Evolutionary conservation across 1,284 basidiomycete species (phyloP).

Genomic region (Veloboletus limbatus): DNA sequence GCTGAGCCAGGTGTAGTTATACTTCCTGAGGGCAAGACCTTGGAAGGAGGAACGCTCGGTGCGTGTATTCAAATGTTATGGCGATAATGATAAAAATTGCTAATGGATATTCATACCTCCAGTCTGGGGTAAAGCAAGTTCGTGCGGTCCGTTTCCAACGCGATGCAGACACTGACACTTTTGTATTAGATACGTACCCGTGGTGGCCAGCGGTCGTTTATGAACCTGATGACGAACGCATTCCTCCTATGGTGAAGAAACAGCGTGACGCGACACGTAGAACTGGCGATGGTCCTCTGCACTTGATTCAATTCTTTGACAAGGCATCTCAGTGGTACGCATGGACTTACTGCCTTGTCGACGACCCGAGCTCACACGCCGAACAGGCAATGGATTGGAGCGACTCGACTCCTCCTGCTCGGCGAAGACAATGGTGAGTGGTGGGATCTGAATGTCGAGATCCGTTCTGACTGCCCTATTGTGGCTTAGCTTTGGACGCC

Average conservation of each 20-base stretch:
- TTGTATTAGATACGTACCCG: slow-evolving; percentile 49
- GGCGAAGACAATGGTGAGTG: slow-evolving; percentile 56
- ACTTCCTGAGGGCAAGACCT: slow-evolving; percentile 31
- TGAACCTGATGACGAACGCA: slow-evolving; percentile 47
- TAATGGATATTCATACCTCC: background rate
- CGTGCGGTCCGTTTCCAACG: background rate
- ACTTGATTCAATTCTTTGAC: slow-evolving; percentile 71
- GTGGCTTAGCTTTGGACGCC: slow-evolving; percentile 45
- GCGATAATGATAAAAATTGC: slow-evolving; percentile 1
- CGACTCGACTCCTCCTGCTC: slow-evolving; percentile 49
- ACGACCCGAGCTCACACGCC: slow-evolving; percentile 1
- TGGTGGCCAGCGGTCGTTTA: slow-evolving; percentile 67
- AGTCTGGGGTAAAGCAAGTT: slow-evolving; percentile 68
- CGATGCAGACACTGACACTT: slow-evolving; percentile 7
- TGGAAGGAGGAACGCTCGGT: slow-evolving; percentile 56
- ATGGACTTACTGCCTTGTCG: background rate
- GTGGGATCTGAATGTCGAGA: background rate
- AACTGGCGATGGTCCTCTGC: slow-evolving; percentile 39
- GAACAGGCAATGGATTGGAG: slow-evolving; percentile 51
- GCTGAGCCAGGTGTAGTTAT: slow-evolving; percentile 24
- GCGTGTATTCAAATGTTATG: slow-evolving; percentile 12
- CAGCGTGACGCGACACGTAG: slow-evolving; percentile 32
- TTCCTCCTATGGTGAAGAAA: slow-evolving; percentile 50
- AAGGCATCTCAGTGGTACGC: slow-evolving; percentile 55
- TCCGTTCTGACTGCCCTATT: slow-evolving; percentile 5